Base-by-base conservation (phyloP, 1,284 basidiomycete species). In the Athelia psychrophila region DNA sequence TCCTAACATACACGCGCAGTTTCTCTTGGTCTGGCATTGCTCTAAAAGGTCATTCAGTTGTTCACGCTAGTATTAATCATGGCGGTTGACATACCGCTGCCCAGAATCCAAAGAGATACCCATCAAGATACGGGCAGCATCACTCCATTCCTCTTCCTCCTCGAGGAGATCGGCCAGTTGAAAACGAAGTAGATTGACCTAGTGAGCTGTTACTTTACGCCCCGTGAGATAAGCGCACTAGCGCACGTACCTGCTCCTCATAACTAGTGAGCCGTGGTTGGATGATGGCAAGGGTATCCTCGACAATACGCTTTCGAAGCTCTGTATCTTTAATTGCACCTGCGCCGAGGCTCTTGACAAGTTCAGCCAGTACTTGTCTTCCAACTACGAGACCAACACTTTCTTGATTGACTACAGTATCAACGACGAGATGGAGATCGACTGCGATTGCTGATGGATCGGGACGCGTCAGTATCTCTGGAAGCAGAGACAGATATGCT, bases 111-210 rank as follows among this genome's bases (percentile, higher is more conserved):
- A 75, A 1, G 93, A 91, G 44, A 98, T 93, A 35, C 86, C 86
- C 79, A 93, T 95, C 30, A 99, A 79, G 10, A 95, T 88, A 42
- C 84, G 83, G 1, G 97, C 97, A 15, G 97, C 94, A 47, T 87
- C 91, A 54, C 84, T 85, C 91, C 94, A 99, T 64, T 94, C 93
- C 66, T 98, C 94, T 52, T 95, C 91, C 2, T 76, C 68, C 67
- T 97, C 93, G n/a, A 96, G 76, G 19, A 97, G 73, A 65, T 93
- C 85, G 2, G 95, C 92, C 27, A 97, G 83, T 62, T 95, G 86
- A 61, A 93, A 90, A 48, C 94, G 79, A 53, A 98, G 70, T 3
- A 81, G 77, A 53, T 93, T 93, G 6, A 91, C 86, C 93, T 97
- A 65, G 23, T 24, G 3, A 48, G 46, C 47, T 45, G 60, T 22